Percentiles rank a stretch among this genome's conserved stretches.
These are phyloP conservation scores for Glaciozyma martinii DNA, from an alignment of 768 basidiomycete species.

Conservation along the genomic window DNA sequence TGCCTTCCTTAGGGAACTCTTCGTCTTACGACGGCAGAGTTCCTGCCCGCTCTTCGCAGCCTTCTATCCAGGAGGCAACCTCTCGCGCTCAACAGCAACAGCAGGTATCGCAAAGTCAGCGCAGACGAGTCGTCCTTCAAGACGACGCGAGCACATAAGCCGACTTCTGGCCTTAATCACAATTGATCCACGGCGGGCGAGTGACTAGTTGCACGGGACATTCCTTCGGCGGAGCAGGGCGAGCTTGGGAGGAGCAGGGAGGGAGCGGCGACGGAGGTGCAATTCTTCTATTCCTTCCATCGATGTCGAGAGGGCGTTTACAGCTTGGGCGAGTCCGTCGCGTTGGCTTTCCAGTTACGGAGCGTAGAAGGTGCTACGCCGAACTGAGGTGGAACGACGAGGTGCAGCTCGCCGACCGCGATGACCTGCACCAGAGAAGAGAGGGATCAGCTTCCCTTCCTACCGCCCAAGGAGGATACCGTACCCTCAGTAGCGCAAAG, in stretches of 20 bases:
- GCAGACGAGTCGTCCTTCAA: neutral
- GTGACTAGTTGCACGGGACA: slow-evolving; percentile 6
- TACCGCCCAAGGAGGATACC: neutral
- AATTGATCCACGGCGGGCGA: neutral
- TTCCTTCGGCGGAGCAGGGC: neutral
- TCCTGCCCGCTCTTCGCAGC: neutral
- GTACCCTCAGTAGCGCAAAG: slow-evolving; percentile 13
- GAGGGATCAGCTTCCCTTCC: neutral
- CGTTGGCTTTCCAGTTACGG: slow-evolving; percentile 4
- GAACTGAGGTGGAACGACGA: slow-evolving; percentile 24
- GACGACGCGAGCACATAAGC: neutral
- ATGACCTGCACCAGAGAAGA: slow-evolving; percentile 8
- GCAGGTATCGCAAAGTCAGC: neutral
- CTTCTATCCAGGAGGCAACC: neutral
- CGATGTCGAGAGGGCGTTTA: neutral
- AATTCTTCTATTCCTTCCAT: too few relatives aligned
- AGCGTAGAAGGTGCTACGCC: slow-evolving; percentile 34
- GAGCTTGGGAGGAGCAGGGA: neutral
- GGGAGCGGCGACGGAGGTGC: neutral
- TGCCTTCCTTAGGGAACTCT: too few relatives aligned
- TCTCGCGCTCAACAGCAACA: neutral
- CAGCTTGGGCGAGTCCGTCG: slow-evolving; percentile 8
- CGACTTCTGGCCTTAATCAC: neutral
- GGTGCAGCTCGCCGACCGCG: slow-evolving; percentile 21
- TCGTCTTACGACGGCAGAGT: neutral